phyloP scores from a whole-genome alignment of 2,329 filamentous ascomycete genomes.

The Neopestalotiopsis sp. region DNA sequence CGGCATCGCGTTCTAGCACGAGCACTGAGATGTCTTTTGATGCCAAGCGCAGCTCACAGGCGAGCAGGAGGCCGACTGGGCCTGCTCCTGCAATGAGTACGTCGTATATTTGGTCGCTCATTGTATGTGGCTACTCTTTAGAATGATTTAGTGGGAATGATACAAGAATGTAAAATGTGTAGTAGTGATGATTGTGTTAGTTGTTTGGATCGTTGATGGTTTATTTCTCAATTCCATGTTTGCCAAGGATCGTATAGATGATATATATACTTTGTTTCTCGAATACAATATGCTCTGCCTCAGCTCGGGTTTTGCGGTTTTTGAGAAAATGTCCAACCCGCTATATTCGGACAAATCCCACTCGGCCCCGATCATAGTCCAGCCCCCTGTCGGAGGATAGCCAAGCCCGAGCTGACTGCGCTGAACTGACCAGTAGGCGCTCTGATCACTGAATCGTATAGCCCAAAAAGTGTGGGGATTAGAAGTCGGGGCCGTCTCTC shows the following conservation, averaged over 20 bases:
- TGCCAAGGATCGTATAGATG: background rate
- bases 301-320: background rate
- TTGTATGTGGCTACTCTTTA: background rate
- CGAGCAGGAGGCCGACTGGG: conserved; percentile 41
- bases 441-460: background rate
- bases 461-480: too few relatives aligned
- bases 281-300: background rate
- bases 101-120: conserved; percentile 32
- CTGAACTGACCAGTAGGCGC: background rate
- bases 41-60: conserved; percentile 40
- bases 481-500: too few relatives aligned
- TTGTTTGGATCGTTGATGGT: too few relatives aligned
- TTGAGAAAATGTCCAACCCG: background rate
- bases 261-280: background rate
- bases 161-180: too few relatives aligned
- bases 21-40: conserved; percentile 37
- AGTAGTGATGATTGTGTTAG: too few relatives aligned
- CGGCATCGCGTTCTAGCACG: conserved; percentile 39
- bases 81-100: conserved; percentile 43
- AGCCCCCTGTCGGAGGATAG: background rate
- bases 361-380: background rate
- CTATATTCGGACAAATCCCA: background rate
- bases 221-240: background rate
- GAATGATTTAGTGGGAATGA: too few relatives aligned
- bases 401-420: background rate